Percentiles rank a stretch among this genome's conserved stretches.
phyloP scores from a whole-genome alignment of 2,329 filamentous ascomycete genomes.

The Plectosphaerella cucumerina region DNA sequence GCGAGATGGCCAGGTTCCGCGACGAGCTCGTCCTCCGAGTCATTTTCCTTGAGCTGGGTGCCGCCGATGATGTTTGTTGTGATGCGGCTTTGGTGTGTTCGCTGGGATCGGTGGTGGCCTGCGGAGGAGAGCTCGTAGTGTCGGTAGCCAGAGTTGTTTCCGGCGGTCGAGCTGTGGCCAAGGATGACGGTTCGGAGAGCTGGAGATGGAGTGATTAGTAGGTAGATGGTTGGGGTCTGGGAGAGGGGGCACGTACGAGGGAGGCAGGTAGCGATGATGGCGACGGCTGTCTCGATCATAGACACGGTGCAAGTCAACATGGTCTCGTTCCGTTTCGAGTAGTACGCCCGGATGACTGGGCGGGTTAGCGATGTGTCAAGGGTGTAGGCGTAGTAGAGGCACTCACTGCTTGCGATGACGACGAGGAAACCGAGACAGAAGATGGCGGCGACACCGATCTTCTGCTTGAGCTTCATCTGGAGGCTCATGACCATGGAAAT shows the following conservation, averaged over 20 bases:
- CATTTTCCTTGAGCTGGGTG: constrained; percentile 6
- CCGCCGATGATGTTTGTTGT: constrained; percentile 9
- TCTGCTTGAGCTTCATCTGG: constrained; percentile 26
- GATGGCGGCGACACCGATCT: constrained; percentile 24
- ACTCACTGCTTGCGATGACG: constrained; percentile 23
- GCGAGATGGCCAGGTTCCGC: constrained; percentile 1
- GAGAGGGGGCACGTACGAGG: constrained; percentile 17
- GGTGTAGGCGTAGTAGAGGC: accelerated
- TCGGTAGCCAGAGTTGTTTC: constrained; percentile 5
- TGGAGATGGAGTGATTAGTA: not conserved
- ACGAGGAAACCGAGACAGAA: constrained; percentile 26
- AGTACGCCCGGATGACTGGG: constrained; percentile 27
- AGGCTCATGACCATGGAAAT: constrained; percentile 29
- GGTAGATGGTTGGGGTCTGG: not conserved
- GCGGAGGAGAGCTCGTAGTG: constrained; percentile 9
- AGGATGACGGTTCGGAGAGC: constrained; percentile 7
- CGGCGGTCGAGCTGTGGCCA: constrained; percentile 6
- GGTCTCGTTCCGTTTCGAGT: constrained; percentile 25
- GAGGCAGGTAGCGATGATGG: constrained; percentile 34
- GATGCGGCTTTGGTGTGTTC: constrained; percentile 7
- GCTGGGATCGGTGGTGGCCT: not conserved
- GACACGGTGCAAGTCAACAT: constrained; percentile 33
- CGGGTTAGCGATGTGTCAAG: not conserved
- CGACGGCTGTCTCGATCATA: constrained; percentile 31
- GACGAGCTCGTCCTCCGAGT: constrained; percentile 9